These are phyloP conservation scores for Triticum aestivum DNA, from an alignment of 176 grass and related monocot species.

Conservation along the genomic window DNA sequence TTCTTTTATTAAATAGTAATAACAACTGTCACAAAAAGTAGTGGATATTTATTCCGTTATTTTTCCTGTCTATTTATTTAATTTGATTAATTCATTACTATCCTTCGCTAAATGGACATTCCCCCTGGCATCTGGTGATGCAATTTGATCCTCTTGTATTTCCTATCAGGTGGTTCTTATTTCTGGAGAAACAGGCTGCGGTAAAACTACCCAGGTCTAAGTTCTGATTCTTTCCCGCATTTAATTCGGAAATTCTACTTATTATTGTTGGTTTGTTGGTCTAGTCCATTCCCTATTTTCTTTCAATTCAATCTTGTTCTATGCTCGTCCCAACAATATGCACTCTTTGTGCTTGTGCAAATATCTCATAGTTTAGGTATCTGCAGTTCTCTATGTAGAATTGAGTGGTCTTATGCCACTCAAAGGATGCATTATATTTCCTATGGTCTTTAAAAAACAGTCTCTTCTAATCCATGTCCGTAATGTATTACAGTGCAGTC, in stretches of 20 bases:
- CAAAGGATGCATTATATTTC: not conserved
- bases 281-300: not conserved
- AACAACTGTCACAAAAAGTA: not conserved
- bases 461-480: not conserved
- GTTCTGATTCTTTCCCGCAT: not conserved
- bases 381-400: not conserved
- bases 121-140: slow-evolving; percentile 12
- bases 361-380: not conserved
- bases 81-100: slow-evolving; percentile 11
- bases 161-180: slow-evolving; percentile 89
- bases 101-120: not conserved
- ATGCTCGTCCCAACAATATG: not conserved
- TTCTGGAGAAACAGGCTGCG: slow-evolving; percentile 96
- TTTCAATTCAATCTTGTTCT: not conserved
- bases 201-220: slow-evolving; percentile 97
- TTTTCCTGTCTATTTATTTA: slow-evolving; percentile 21
- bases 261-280: slow-evolving; percentile 6
- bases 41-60: not conserved
- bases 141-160: slow-evolving; percentile 40
- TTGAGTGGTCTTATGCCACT: slow-evolving; percentile 2
- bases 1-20: slow-evolving; percentile 3
- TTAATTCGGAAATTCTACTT: slow-evolving; percentile 11
- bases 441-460: not conserved
- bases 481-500: not conserved
- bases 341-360: not conserved